These are phyloP conservation scores for Capronia americana DNA, from an alignment of 2,329 filamentous ascomycete species.

Conservation along the genomic window DNA sequence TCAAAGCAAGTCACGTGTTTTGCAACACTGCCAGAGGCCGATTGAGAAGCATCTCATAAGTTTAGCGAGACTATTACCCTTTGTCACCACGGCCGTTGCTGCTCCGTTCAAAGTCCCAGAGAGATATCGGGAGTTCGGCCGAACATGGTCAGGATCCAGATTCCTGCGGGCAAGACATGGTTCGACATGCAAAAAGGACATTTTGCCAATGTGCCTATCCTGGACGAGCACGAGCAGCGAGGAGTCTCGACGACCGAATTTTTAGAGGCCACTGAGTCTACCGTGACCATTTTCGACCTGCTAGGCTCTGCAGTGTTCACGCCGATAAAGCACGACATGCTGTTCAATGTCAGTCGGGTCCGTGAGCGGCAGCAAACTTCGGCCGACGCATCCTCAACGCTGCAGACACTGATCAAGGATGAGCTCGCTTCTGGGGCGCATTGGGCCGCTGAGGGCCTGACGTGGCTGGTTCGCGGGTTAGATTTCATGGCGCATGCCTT, in stretches of 20 bases:
- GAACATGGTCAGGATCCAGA: slow-evolving; percentile 24
- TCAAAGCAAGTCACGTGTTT: no score
- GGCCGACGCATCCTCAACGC: slow-evolving; percentile 52
- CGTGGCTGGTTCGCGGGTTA: slow-evolving; percentile 92
- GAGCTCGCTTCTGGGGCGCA: slow-evolving; percentile 92
- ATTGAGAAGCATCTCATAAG: no score
- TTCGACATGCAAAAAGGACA: slow-evolving; percentile 84
- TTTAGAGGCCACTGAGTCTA: slow-evolving; percentile 85
- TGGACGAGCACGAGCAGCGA: slow-evolving; percentile 64
- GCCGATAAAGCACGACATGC: slow-evolving; percentile 89
- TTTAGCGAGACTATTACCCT: no score
- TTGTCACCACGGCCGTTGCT: no score
- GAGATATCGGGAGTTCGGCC: no score
- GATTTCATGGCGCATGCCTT: slow-evolving; percentile 92
- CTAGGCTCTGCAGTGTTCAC: slow-evolving; percentile 76
- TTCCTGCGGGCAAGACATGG: slow-evolving; percentile 74
- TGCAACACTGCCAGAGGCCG: no score
- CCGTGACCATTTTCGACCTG: slow-evolving; percentile 81
- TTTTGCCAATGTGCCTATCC: slow-evolving; percentile 81
- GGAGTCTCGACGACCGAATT: slow-evolving; percentile 84
- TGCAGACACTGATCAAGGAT: slow-evolving; percentile 84
- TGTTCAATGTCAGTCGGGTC: slow-evolving; percentile 96
- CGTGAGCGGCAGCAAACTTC: slow-evolving; percentile 76
- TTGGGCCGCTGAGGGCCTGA: slow-evolving; percentile 81
- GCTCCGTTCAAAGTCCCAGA: no score